These are phyloP conservation scores for Colletotrichum tanaceti DNA, from an alignment of 2,329 filamentous ascomycete genomes.

Conservation along the genomic window DNA sequence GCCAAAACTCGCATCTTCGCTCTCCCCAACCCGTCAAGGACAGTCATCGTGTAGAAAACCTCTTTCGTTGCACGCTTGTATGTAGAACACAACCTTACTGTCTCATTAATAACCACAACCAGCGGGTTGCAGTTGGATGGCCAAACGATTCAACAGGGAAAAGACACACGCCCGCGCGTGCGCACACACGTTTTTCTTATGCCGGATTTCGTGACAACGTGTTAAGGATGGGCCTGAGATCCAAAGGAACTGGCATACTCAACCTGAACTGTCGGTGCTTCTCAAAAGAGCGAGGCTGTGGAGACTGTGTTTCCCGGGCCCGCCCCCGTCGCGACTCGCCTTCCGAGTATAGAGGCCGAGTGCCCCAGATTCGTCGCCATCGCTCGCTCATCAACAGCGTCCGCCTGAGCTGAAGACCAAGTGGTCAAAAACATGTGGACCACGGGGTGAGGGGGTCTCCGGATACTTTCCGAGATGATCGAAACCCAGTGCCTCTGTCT, in stretches of 20 bases:
- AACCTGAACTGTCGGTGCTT: slow-evolving; percentile 6
- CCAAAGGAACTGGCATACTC: not conserved
- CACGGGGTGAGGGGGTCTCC: not conserved
- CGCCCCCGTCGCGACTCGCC: not conserved
- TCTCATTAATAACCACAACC: slow-evolving; percentile 40
- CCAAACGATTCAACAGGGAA: not conserved
- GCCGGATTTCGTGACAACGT: not conserved
- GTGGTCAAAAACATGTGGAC: not conserved
- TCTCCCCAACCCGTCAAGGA: slow-evolving; percentile 8
- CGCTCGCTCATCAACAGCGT: not conserved
- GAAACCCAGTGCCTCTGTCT: not conserved
- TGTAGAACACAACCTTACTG: slow-evolving; percentile 37
- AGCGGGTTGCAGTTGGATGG: slow-evolving; percentile 39
- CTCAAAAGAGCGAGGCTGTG: slow-evolving; percentile 4
- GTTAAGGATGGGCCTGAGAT: not conserved
- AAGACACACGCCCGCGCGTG: no score
- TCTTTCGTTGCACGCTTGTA: slow-evolving; percentile 35
- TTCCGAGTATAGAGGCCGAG: not conserved
- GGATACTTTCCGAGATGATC: not conserved
- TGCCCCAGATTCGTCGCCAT: not conserved
- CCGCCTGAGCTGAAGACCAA: not conserved
- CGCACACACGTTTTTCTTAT: not conserved
- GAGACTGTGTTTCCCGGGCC: not conserved
- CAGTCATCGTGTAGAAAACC: slow-evolving; percentile 37
- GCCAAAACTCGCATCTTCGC: not conserved